Evolutionary conservation across 257 asterid species (phyloP), one percentile per base, ranked within the genome.

Genomic region (Galeopsis tetrahit): DNA sequence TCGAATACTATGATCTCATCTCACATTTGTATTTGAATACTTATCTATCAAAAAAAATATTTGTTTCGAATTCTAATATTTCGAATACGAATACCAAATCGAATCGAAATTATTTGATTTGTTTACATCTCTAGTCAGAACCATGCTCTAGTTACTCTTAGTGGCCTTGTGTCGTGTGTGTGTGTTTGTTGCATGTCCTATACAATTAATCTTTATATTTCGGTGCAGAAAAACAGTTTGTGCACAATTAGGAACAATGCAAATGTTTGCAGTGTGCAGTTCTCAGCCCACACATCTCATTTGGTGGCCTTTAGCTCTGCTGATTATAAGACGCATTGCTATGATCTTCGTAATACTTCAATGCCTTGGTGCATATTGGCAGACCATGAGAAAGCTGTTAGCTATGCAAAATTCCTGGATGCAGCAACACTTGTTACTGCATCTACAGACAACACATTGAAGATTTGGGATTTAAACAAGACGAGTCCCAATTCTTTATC

Each of bases 401-500:
- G 97, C 82, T 89, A 89, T 69, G 90, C 89, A 2, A 94, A 85
- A 81, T 94, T 94, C 78, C 76, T 91, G 79, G 97, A 89, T 80
- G 78, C 89, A 21, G 89, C 72, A 75, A 89, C 93, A 4, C 78
- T 94, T 66, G 83, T 89, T 78, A 82, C 99, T 70, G 99, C 99
- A 71, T 94, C 99, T 63, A 94, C 96, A 0, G 99, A 94, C 83
- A 94, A 91, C 85, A 91, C 97, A 5, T 76, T 94, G 76, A 91
- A 91, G 80, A 76, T 94, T 58, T 94, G 99, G 98, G 98, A 94
- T 86, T 88, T 94, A 53, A 94, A 83, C 55, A 91, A 87, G 82
- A 87, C 97, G 52, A 87, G 74, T 69, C 70, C 97, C 77, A 80
- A 72, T 78, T 74, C 76, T 68, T 66, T 85, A 42, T 91, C 99